Evolutionary conservation across 345 rosid genomes (phyloP).

Genomic region (Salix udensis): DNA sequence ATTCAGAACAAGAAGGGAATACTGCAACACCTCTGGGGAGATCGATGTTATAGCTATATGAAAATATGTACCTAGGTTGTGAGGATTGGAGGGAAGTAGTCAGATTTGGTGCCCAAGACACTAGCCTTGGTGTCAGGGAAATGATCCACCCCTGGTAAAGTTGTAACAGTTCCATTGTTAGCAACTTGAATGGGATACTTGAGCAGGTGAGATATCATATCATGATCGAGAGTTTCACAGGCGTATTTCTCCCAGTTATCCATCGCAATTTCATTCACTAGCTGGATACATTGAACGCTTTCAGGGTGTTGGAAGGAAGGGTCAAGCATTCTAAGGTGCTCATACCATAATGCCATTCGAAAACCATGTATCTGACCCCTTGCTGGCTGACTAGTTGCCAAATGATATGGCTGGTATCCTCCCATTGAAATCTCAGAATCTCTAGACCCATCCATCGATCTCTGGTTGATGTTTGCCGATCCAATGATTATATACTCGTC

Average conservation of each 20-base stretch:
- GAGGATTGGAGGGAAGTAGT: slow-evolving; percentile 50
- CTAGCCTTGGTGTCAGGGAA: slow-evolving; percentile 78
- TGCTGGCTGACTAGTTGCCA: slow-evolving; percentile 29
- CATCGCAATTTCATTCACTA: slow-evolving; percentile 38
- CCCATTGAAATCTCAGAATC: slow-evolving; percentile 91
- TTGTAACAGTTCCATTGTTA: slow-evolving; percentile 35
- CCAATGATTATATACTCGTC: slow-evolving; percentile 88
- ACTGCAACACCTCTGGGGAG: no score
- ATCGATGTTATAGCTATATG: neutral
- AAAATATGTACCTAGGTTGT: slow-evolving; percentile 42
- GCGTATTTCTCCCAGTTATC: slow-evolving; percentile 44
- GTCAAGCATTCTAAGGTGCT: slow-evolving; percentile 37
- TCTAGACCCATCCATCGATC: slow-evolving; percentile 85
- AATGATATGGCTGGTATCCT: slow-evolving; percentile 66
- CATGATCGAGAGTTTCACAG: slow-evolving; percentile 12
- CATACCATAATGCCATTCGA: slow-evolving; percentile 65
- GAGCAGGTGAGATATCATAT: slow-evolving; percentile 51
- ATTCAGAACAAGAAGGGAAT: no score
- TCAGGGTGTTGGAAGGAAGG: slow-evolving; percentile 30
- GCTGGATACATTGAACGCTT: slow-evolving; percentile 31
- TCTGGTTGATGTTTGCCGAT: slow-evolving; percentile 87
- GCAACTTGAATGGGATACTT: slow-evolving; percentile 55
- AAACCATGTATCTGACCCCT: slow-evolving; percentile 53
- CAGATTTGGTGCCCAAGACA: slow-evolving; percentile 48
- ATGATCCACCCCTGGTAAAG: slow-evolving; percentile 21